Base-by-base conservation (phyloP, 257 asterid genomes). In the Solanum phureja region DNA sequence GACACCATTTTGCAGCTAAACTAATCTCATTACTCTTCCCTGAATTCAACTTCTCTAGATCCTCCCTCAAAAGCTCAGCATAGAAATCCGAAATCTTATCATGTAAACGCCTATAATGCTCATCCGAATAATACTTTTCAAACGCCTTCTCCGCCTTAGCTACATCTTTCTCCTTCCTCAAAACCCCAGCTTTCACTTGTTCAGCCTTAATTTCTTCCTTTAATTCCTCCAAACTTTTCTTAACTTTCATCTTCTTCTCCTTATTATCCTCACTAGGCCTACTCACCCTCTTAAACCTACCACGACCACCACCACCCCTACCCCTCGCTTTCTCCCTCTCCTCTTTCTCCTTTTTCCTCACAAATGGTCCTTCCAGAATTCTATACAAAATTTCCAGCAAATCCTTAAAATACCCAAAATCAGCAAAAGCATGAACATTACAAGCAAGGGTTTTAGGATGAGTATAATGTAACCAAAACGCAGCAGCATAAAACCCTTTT, bases 1-100 rank as follows among this genome's bases (percentile, higher is more conserved):
- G 95, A 62, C 94, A 94, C 96, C 95, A 94, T 66, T 93, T 94
- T 3, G 93, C 92, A 5, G 96, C 95, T 35, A 93, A 89, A 44
- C 91, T 90, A n/a, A 93, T 92, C 27, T 91, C 88, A 3, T 35
- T 81, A 6, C 60, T 40, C 33, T 91, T 82, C 4, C 91, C 91
- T 5, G 88, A 91, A 8, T 83, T 89, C 86, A 93, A 86, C 3
- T 89, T 88, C 75, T 74, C 52, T 24, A 92, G 0, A 90, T 94
- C 95, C 23, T 81, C 77, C 85, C 49, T 90, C 93, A 94, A 88
- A 37, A 90, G 69, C 89, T 91, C 94, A 1, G 86, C 88, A 40
- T 90, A 94, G 19, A 93, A 62, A 64, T 81, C 86, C 7, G 94
- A 87, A 2, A 94, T 68, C 27, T 85, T 40, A 87, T 92, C 92